A percentile compares a stretch with the other conserved stretches of the same genome.
Conservation (phyloP, 2,329 filamentous ascomycete species). For the Magnaporthiopsis rhizophila region DNA sequence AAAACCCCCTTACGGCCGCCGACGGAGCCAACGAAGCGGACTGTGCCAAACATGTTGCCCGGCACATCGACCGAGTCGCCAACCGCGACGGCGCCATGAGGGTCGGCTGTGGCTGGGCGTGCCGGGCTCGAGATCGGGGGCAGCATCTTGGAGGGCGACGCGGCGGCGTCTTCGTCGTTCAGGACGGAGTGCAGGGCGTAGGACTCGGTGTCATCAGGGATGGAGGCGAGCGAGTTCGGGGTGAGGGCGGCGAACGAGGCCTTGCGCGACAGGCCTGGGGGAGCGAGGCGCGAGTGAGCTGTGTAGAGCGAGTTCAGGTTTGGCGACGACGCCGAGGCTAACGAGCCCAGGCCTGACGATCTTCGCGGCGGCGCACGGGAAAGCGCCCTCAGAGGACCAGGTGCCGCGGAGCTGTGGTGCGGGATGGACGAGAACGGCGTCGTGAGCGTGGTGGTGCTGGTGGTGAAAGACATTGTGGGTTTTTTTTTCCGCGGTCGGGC, state of each 20-base stretch:
- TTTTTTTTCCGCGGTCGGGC: background rate
- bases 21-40: constrained; percentile 83
- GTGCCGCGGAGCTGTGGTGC: constrained; percentile 2
- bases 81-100: constrained; percentile 48
- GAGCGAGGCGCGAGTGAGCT: constrained; percentile 38
- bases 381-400: constrained; percentile 1
- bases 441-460: constrained; percentile 9
- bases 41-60: constrained; percentile 81
- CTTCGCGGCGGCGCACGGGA: constrained; percentile 11
- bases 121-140: constrained; percentile 47
- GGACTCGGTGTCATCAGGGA: constrained; percentile 58
- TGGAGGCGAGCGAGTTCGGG: constrained; percentile 51
- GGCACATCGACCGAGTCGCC: constrained; percentile 88
- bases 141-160: constrained; percentile 33
- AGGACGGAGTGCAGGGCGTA: constrained; percentile 49
- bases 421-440: constrained; percentile 14
- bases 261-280: constrained; percentile 55
- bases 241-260: constrained; percentile 64
- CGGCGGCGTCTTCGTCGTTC: constrained; percentile 28
- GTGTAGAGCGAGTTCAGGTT: constrained; percentile 47
- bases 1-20: constrained; percentile 86
- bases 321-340: constrained; percentile 47
- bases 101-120: constrained; percentile 33
- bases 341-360: constrained; percentile 26
- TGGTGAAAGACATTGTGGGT: constrained; percentile 5